Conservation (phyloP, 768 basidiomycete species). For the Rhodotorula sphaerocarpa region DNA sequence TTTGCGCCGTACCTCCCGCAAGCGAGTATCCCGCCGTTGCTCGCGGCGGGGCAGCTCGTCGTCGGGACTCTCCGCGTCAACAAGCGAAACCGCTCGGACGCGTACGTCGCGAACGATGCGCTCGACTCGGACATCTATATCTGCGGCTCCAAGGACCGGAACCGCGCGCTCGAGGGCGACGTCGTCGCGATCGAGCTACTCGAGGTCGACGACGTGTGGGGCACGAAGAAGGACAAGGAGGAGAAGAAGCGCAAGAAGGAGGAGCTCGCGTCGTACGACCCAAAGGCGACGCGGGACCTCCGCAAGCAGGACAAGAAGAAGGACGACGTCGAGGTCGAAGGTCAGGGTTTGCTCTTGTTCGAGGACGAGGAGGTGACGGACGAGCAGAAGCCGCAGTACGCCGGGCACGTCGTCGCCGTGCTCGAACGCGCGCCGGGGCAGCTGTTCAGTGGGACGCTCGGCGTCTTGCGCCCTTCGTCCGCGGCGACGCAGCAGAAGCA, state of each 20-base stretch:
- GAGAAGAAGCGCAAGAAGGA: constrained; percentile 99
- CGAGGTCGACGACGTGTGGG: constrained; percentile 55
- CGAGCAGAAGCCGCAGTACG: constrained; percentile 95
- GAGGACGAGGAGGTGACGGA: constrained; percentile 99
- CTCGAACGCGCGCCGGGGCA: constrained; percentile 99
- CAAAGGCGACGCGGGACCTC: constrained; percentile 50
- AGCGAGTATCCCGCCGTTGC: constrained; percentile 88
- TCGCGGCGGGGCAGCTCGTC: constrained; percentile 93
- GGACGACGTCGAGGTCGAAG: constrained; percentile 98
- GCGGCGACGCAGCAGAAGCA: constrained; percentile 36
- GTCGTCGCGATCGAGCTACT: constrained; percentile 96
- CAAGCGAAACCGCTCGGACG: constrained; percentile 96
- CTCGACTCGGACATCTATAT: constrained; percentile 98
- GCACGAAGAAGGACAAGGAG: constrained; percentile 99
- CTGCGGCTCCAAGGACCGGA: constrained; percentile 92
- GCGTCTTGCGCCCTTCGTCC: constrained; percentile 44
- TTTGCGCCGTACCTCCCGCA: constrained; percentile 96
- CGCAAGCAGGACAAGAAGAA: constrained; percentile 99
- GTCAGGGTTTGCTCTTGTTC: constrained; percentile 90
- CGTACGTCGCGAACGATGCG: constrained; percentile 96
- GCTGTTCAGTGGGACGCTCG: constrained; percentile 92
- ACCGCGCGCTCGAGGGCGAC: constrained; percentile 94
- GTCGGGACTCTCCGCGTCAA: constrained; percentile 91
- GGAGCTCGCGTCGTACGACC: constrained; percentile 90
- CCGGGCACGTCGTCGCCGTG: constrained; percentile 98